Base-by-base conservation (phyloP, 2,329 filamentous ascomycete genomes). In the Diaporthe sp. region DNA sequence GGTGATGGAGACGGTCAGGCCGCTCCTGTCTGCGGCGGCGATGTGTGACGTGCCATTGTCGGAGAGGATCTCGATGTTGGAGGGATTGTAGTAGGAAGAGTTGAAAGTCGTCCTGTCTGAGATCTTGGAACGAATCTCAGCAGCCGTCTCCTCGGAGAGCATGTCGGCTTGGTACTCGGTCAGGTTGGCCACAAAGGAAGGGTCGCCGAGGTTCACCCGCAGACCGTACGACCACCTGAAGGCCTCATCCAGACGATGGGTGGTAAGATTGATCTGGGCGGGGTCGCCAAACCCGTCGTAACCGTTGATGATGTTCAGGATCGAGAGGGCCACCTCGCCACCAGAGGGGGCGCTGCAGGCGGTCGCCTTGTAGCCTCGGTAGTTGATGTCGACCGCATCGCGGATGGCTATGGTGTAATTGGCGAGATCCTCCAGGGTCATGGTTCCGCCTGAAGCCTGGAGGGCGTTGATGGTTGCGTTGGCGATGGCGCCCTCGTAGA, bases 181-280 rank as follows among this genome's bases (percentile, higher is more conserved):
- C 15, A 93, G 88, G 0, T 88, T 85, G 0, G 83, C 79, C 9
- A 96, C 90, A 79, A 94, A 97, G 0, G 85, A 86, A 0, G 95
- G 95, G 78, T 98, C 95, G 1, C 94, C 95, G 0, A 98, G 88
- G 44, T 94, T 86, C 1, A 90, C 88, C 69, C 95, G 90, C 86
- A 93, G 85, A 2, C 93, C 95, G 79, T 97, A 98, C 0, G 92
- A 94, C 81, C 96, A 98, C 10, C 94, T 88, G 76, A 97, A 93
- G 1, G 94, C 93, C 86, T 98, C 95, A 77, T 96, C 92, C n/a
- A 98, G 85, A 0, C 93, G 88, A 81, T 98, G 95, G 0, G 93
- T 94, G 53, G 92, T 94, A 0, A 95, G 81, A 77, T 89, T 89
- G 65, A 86, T 85, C 3, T 86, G 84, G 1, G 86, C 84, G 1